phyloP scores from a whole-genome alignment of 2,329 filamentous ascomycete genomes.

The Penicillium palitans region DNA sequence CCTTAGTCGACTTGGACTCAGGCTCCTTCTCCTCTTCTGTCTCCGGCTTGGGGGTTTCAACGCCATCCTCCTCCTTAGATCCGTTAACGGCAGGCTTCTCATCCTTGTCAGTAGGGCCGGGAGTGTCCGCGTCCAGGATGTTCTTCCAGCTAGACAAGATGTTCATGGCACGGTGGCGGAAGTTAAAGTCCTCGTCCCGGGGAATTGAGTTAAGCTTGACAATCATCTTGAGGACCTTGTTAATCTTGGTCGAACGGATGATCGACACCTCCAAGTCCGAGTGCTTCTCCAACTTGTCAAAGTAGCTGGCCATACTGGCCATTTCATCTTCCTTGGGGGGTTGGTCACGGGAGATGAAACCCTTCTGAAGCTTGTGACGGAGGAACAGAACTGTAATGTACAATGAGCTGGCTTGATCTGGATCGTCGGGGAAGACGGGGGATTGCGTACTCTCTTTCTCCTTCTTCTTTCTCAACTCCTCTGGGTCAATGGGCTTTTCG shows the following conservation, averaged over 20 bases:
- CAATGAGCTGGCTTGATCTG: constrained; percentile 4
- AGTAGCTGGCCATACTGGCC: constrained; percentile 46
- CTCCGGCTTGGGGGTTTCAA: constrained; percentile 34
- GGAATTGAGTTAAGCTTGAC: constrained; percentile 84
- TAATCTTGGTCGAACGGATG: constrained; percentile 91
- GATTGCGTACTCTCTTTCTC: constrained; percentile 55
- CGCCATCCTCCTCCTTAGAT: constrained; percentile 39
- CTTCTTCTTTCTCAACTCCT: constrained; percentile 57
- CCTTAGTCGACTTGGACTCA: constrained; percentile 35
- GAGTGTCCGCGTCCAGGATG: constrained; percentile 65
- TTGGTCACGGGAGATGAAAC: constrained; percentile 80
- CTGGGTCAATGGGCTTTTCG: constrained; percentile 55
- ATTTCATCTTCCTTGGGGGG: constrained; percentile 75
- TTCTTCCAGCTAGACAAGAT: constrained; percentile 90
- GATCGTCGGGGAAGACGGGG: background rate
- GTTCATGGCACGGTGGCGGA: constrained; percentile 78
- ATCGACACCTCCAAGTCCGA: constrained; percentile 82
- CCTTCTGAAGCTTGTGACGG: constrained; percentile 91
- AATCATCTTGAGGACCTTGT: constrained; percentile 96
- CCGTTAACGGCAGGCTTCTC: constrained; percentile 50
- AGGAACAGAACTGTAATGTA: constrained; percentile 72
- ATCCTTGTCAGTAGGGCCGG: constrained; percentile 43
- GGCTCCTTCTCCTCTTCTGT: constrained; percentile 37
- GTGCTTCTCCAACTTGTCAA: constrained; percentile 75
- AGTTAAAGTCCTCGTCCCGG: constrained; percentile 82